Conservation (phyloP, 305 asterid species). For the Caryopteris hybrid region DNA sequence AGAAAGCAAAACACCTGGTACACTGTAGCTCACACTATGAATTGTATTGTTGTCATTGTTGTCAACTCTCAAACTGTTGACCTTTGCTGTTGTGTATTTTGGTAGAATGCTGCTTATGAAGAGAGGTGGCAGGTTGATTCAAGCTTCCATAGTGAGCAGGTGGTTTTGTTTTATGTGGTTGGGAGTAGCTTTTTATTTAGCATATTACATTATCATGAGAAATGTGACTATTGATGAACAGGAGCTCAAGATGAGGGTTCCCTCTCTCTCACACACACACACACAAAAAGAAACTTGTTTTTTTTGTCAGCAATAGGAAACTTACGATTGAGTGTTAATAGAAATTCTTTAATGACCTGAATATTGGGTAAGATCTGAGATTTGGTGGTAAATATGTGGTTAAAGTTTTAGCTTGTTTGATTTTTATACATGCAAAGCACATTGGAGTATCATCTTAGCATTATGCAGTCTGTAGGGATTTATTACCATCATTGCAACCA, state of each 20-base stretch:
- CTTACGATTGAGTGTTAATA: not conserved
- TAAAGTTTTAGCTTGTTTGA: not conserved
- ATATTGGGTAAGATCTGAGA: not conserved
- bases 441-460: not conserved
- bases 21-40: slow-evolving; percentile 2
- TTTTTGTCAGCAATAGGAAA: not conserved
- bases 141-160: slow-evolving; percentile 71
- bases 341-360: not conserved
- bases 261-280: too few species aligned
- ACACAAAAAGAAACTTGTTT: not conserved
- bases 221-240: slow-evolving; percentile 3
- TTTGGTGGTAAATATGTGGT: not conserved
- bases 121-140: slow-evolving; percentile 74
- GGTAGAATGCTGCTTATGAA: slow-evolving; percentile 54
- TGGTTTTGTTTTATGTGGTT: slow-evolving; percentile 19
- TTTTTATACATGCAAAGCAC: not conserved
- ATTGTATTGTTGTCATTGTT: slow-evolving; percentile 7
- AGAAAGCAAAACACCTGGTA: slow-evolving; percentile 75
- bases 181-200: not conserved
- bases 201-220: not conserved
- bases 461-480: not conserved
- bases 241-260: not conserved
- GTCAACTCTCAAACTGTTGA: slow-evolving; percentile 13
- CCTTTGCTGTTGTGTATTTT: slow-evolving; percentile 5
- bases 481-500: not conserved